phyloP scores from a whole-genome alignment of 208 protist species.

The Leishmania arabica region DNA sequence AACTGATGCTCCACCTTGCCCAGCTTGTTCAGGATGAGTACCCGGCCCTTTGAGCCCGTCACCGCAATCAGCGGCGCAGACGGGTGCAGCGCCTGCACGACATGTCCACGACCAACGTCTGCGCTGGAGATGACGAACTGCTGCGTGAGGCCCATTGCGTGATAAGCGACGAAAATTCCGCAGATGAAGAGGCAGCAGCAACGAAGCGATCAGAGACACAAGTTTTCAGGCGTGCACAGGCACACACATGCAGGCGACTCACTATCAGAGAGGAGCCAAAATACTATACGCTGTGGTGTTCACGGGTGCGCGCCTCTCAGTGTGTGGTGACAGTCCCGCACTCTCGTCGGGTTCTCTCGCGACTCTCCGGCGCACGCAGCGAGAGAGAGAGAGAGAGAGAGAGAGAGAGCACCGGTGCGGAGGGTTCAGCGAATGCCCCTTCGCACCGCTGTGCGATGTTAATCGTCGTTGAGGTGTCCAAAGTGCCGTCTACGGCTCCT shows the following conservation, averaged over 20 bases:
- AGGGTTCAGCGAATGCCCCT: background rate
- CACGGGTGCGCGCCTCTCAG: background rate
- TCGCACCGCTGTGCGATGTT: background rate
- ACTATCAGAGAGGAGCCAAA: background rate
- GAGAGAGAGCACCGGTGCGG: background rate
- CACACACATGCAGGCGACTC: background rate
- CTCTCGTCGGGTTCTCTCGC: background rate
- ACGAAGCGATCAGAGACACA: background rate
- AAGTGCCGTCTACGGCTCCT: background rate
- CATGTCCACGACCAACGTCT: slow-evolving; percentile 70
- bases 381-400: background rate
- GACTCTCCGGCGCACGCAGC: background rate
- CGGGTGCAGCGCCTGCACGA: slow-evolving; percentile 80
- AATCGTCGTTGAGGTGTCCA: background rate
- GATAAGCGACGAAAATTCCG: background rate
- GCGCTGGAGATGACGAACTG: slow-evolving; percentile 64
- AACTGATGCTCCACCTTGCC: slow-evolving; percentile 88
- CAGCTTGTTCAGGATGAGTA: slow-evolving; percentile 76
- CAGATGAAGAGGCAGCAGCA: background rate
- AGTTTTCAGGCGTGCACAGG: background rate
- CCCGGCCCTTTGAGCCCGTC: slow-evolving; percentile 71
- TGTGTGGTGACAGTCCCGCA: background rate
- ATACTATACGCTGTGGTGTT: background rate
- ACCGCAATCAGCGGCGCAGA: slow-evolving; percentile 73
- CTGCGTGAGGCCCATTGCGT: slow-evolving; percentile 70